Conservation (phyloP, 176 grass and related monocot species). For the Bolboschoenus planiculmis region DNA sequence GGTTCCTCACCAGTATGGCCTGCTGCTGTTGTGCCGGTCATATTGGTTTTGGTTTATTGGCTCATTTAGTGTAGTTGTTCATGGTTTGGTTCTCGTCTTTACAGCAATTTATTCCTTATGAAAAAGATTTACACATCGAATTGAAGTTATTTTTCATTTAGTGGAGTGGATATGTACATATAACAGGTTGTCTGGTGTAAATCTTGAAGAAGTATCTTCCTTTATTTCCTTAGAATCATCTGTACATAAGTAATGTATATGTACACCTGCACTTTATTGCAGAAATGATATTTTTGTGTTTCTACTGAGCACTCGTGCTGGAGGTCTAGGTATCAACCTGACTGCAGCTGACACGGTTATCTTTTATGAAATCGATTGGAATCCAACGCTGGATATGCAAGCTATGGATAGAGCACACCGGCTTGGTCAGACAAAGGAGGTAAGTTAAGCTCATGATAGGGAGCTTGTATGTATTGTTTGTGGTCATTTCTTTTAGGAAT, state of each 20-base stretch:
- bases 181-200: neutral
- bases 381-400: slow-evolving; percentile 97
- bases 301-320: slow-evolving; percentile 96
- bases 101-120: neutral
- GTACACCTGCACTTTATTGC: slow-evolving; percentile 9
- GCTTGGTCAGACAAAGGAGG: slow-evolving; percentile 95
- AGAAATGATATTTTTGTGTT: slow-evolving; percentile 99
- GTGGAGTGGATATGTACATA: neutral
- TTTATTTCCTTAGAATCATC: neutral
- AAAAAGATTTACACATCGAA: neutral
- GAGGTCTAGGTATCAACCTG: slow-evolving; percentile 95
- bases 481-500: neutral
- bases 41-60: neutral
- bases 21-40: neutral
- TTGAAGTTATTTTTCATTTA: neutral
- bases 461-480: neutral
- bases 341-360: slow-evolving; percentile 99
- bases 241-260: neutral
- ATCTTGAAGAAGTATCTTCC: neutral
- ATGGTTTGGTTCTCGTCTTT: neutral
- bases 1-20: neutral
- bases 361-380: slow-evolving; percentile 99
- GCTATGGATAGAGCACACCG: slow-evolving; percentile 99
- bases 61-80: neutral
- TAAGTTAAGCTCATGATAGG: slow-evolving; percentile 9